Percentiles rank a stretch among this genome's conserved stretches.
Evolutionary conservation across 805 yeast genomes (phyloP).

Genomic region (Myxozyma monticola): DNA sequence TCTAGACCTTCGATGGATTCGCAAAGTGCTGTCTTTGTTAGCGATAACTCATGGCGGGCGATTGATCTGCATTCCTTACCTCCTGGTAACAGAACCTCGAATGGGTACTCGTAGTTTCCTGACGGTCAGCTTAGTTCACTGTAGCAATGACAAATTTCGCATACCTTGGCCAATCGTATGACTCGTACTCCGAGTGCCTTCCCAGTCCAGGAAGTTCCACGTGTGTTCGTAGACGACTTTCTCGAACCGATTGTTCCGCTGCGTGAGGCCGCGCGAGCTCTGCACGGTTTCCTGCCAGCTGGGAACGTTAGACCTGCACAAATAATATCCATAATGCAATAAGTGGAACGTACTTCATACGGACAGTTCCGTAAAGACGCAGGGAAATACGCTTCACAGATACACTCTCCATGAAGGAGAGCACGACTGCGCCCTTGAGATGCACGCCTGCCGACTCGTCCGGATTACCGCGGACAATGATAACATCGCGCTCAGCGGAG

Average conservation of each 20-base stretch:
- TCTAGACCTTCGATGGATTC: slow-evolving; percentile 91
- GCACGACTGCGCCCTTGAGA: slow-evolving; percentile 72
- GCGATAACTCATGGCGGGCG: not conserved
- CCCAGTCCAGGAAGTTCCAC: slow-evolving; percentile 69
- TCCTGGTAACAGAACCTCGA: slow-evolving; percentile 82
- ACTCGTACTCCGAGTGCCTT: slow-evolving; percentile 32
- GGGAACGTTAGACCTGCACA: slow-evolving; percentile 34
- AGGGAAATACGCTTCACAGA: slow-evolving; percentile 63
- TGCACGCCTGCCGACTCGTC: slow-evolving; percentile 75
- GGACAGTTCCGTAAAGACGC: slow-evolving; percentile 64
- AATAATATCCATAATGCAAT: slow-evolving; percentile 42
- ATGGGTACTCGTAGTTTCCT: slow-evolving; percentile 91
- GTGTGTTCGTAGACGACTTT: slow-evolving; percentile 69
- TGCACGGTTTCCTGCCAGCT: slow-evolving; percentile 32
- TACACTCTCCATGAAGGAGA: slow-evolving; percentile 74
- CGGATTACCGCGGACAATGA: slow-evolving; percentile 76
- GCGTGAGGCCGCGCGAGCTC: slow-evolving; percentile 30
- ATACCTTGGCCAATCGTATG: slow-evolving; percentile 31
- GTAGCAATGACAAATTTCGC: not conserved
- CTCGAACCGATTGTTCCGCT: slow-evolving; percentile 46
- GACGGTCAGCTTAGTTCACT: slow-evolving; percentile 34
- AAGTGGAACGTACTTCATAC: slow-evolving; percentile 45
- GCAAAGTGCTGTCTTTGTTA: slow-evolving; percentile 43
- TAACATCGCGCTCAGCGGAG: slow-evolving; percentile 72
- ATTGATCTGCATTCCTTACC: slow-evolving; percentile 37